Conservation (phyloP, 169 alveolate genomes). For the Babesia ovis region DNA sequence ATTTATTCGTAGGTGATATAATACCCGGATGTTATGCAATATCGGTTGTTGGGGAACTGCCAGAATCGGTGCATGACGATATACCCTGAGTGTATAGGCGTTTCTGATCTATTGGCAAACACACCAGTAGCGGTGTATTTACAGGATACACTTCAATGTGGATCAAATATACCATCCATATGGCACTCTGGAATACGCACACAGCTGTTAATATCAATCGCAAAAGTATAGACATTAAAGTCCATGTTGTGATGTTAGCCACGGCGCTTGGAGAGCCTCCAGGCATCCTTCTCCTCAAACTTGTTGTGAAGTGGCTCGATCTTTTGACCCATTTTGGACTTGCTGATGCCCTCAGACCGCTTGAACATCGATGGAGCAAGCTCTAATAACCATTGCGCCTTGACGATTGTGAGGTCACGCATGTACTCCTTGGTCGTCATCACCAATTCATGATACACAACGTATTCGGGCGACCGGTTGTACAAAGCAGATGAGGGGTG, state of each 20-base stretch:
- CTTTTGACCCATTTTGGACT: slow-evolving; percentile 90
- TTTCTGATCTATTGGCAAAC: too few species aligned
- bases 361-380: slow-evolving; percentile 97
- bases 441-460: slow-evolving; percentile 97
- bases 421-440: slow-evolving; percentile 98
- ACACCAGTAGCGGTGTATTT: background rate
- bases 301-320: slow-evolving; percentile 93
- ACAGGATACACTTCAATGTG: too few species aligned
- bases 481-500: slow-evolving; percentile 97
- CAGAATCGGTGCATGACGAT: slow-evolving; percentile 74
- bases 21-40: slow-evolving; percentile 89
- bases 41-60: slow-evolving; percentile 84
- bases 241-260: too few species aligned
- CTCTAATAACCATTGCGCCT: slow-evolving; percentile 97
- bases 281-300: slow-evolving; percentile 96
- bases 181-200: too few species aligned
- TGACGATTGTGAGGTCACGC: slow-evolving; percentile 95
- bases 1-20: slow-evolving; percentile 38
- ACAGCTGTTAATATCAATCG: too few species aligned
- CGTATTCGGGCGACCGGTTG: slow-evolving; percentile 96
- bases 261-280: slow-evolving; percentile 95
- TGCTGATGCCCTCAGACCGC: slow-evolving; percentile 84
- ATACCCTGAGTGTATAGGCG: too few species aligned
- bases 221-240: too few species aligned
- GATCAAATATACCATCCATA: too few species aligned